Evolutionary conservation across 2,329 filamentous ascomycete species (phyloP).

Genomic region (Fusarium keratoplasticum): DNA sequence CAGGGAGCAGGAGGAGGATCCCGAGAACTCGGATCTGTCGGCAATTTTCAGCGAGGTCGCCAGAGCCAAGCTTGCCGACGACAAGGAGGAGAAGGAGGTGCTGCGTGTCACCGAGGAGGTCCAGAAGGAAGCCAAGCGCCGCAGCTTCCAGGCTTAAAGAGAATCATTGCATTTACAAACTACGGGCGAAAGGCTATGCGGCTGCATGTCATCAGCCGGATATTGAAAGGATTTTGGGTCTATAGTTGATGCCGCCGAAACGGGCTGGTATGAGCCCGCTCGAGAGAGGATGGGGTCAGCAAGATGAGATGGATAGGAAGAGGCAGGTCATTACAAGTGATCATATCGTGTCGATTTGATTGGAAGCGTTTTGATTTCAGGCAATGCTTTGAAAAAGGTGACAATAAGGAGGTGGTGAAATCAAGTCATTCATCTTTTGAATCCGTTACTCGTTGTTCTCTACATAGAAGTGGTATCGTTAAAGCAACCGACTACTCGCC

Average conservation of each 20-base stretch:
- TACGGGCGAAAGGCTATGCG: background rate
- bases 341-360: constrained; percentile 13
- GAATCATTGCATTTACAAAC: background rate
- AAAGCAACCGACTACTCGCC: background rate
- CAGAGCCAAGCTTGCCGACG: constrained; percentile 87
- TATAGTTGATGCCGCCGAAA: background rate
- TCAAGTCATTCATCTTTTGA: background rate
- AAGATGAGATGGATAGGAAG: constrained; percentile 5
- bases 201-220: background rate
- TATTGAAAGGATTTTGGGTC: background rate
- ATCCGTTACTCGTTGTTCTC: constrained; percentile 4
- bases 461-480: constrained; percentile 30
- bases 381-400: constrained; percentile 4
- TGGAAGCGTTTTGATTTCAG: constrained; percentile 22
- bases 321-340: constrained; percentile 4
- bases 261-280: background rate
- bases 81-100: constrained; percentile 80
- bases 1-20: constrained; percentile 90
- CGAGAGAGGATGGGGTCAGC: background rate
- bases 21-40: constrained; percentile 74
- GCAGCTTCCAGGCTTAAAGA: constrained; percentile 40
- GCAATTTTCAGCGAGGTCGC: constrained; percentile 90
- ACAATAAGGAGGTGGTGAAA: background rate
- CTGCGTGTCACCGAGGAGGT: constrained; percentile 73
- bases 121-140: constrained; percentile 60